Conservation (phyloP, 305 asterid species). For the Striga hermonthica region DNA sequence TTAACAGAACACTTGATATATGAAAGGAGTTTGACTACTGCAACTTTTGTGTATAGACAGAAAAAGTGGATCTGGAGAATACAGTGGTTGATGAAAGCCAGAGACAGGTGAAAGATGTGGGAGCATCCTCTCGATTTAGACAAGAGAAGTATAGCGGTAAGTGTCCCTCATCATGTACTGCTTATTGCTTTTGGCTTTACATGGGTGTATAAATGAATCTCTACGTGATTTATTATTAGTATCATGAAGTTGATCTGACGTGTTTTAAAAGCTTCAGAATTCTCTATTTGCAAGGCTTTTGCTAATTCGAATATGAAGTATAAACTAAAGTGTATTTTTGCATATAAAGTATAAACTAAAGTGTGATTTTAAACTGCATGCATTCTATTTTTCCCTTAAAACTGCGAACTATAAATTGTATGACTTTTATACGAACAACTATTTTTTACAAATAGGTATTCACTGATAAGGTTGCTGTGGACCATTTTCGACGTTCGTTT, state of each 20-base stretch:
- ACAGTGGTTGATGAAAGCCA: slow-evolving; percentile 71
- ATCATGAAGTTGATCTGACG: slow-evolving; percentile 13
- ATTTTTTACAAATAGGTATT: slow-evolving; percentile 7
- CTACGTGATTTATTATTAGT: slow-evolving; percentile 14
- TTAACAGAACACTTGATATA: slow-evolving; percentile 6
- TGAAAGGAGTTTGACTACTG: slow-evolving; percentile 17
- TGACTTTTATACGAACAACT: neutral
- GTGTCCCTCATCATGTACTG: slow-evolving; percentile 23
- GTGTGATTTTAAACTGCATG: neutral
- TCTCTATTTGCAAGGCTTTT: slow-evolving; percentile 9
- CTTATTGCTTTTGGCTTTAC: slow-evolving; percentile 2
- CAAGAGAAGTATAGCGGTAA: slow-evolving; percentile 57
- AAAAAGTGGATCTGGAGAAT: slow-evolving; percentile 69
- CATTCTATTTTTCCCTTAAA: slow-evolving; percentile 6
- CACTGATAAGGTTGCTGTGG: slow-evolving; percentile 11
- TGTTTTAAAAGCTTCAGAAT: neutral
- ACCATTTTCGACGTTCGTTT: slow-evolving; percentile 22
- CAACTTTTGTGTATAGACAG: slow-evolving; percentile 48
- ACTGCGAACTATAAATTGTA: neutral
- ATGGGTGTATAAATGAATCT: slow-evolving; percentile 8
- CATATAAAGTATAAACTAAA: slow-evolving; percentile 6
- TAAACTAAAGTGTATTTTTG: slow-evolving; percentile 11
- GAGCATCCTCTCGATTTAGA: slow-evolving; percentile 40
- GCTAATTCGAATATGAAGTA: slow-evolving; percentile 1
- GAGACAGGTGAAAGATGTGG: slow-evolving; percentile 42